Base-by-base conservation (phyloP, 208 protist species). In the Leishmania arabica region DNA sequence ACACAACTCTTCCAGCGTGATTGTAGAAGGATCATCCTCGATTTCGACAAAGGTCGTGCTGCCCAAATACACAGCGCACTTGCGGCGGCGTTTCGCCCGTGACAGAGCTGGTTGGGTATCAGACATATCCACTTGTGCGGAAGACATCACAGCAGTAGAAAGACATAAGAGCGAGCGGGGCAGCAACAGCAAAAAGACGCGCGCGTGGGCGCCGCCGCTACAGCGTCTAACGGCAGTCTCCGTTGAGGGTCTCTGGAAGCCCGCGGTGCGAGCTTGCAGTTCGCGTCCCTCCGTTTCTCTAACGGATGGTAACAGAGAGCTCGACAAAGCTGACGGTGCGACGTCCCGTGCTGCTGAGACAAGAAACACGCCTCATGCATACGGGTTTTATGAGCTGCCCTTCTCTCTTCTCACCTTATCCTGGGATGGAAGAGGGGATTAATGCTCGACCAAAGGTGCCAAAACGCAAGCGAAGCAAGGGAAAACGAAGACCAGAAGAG, bases 1-100 rank as follows among this genome's bases (percentile, higher is more conserved):
- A 68, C 88, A 95, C 9, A 97, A 78, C 42, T 95, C 94, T 45
- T 86, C 74, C n/a, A 97, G 83, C 5, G 92, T 95, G 19, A 95
- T 85, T 27, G 81, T 78, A 2, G 84, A 71, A 2, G 93, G 88
- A n/a, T 88, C 84, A 0, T 92, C 90, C 5, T 86, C 84, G 1
- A 97, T 62, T 75, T 96, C 92, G 31, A 97, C 84, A 70, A 93
- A 92, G 56, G 71, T 76, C 31, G 85, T 89, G 21, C 93, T 89
- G 17, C 90, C 92, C 65, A 89, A 84, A 58, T 90, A 93, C 13
- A 97, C 92, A 40, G 93, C 82, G 2, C 86, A 86, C 42, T 73
- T 80, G 68, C 45, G 76, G 7, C 45, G 60, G 21, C 4, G 15
- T 34, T 17, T 70, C 66, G 3, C 31, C 40, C 47, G 79, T 51